Percentiles rank a stretch among this genome's conserved stretches.
phyloP scores from a whole-genome alignment of 352 stramenopile species.

The Globisporangium orthogonon region DNA sequence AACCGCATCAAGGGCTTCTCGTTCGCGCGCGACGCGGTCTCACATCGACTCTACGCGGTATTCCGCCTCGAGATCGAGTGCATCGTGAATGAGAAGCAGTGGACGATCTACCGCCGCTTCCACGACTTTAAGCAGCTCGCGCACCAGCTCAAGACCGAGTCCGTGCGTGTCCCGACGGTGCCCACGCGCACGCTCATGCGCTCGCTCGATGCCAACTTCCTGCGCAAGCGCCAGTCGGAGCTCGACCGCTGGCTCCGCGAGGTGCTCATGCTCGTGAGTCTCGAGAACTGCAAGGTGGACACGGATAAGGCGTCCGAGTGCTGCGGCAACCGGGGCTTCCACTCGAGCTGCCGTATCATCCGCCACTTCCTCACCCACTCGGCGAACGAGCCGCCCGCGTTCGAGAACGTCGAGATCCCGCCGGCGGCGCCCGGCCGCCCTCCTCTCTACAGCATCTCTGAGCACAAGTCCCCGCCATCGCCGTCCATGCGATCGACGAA shows the following conservation, averaged over 20 bases:
- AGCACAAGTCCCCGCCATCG: conserved; percentile 28
- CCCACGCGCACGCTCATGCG: conserved; percentile 76
- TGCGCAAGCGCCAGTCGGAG: conserved; percentile 80
- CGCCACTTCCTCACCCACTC: conserved; percentile 70
- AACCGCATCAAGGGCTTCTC: conserved; percentile 82
- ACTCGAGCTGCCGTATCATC: conserved; percentile 61
- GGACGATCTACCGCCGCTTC: conserved; percentile 83
- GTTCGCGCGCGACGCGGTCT: conserved; percentile 54
- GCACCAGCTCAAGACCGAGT: conserved; percentile 76
- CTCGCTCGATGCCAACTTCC: conserved; percentile 75
- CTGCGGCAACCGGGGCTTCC: conserved; percentile 60
- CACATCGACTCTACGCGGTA: conserved; percentile 74
- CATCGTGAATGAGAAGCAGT: conserved; percentile 82
- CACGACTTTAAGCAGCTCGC: conserved; percentile 84
- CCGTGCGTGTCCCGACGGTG: conserved; percentile 66
- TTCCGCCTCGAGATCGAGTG: conserved; percentile 83
- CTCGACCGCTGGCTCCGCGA: conserved; percentile 80
- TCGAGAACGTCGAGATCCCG: conserved; percentile 43
- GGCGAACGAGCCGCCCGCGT: conserved; percentile 64
- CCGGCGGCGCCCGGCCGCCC: conserved; percentile 1
- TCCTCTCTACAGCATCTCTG: conserved; percentile 44
- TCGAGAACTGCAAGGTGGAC: conserved; percentile 77
- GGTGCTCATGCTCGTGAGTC: conserved; percentile 73
- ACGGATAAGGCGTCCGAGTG: conserved; percentile 51
- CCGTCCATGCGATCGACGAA: conserved; percentile 11